A percentile compares a stretch with the other conserved stretches of the same genome.
Conservation (phyloP, 2,329 filamentous ascomycete genomes). For the Calonectria hongkongensis region DNA sequence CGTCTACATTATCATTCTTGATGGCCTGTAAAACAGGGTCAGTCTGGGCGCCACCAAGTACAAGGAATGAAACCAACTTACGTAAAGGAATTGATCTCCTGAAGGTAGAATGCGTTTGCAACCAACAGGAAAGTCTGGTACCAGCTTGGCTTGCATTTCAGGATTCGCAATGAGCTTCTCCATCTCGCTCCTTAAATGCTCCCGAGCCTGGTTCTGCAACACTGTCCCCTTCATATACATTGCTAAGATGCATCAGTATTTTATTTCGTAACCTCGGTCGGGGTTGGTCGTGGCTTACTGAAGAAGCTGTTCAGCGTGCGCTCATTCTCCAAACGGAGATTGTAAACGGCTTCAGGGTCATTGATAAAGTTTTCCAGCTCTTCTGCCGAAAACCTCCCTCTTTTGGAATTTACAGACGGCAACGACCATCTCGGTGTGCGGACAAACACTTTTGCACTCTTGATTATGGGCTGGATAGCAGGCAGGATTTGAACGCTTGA, state of each 20-base stretch:
- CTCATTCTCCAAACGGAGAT: conserved; percentile 13
- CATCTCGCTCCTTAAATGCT: conserved; percentile 3
- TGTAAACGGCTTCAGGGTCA: neutral
- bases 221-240: conserved; percentile 21
- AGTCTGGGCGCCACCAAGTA: neutral
- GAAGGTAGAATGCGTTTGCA: conserved; percentile 16
- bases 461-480: neutral
- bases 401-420: conserved; percentile 13
- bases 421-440: conserved; percentile 8
- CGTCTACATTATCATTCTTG: neutral
- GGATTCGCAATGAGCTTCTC: neutral
- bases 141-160: neutral
- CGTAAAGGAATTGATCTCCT: conserved; percentile 11
- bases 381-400: conserved; percentile 9
- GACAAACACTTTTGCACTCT: conserved; percentile 12
- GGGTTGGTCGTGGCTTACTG: neutral
- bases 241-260: neutral
- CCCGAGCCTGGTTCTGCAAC: conserved; percentile 1
- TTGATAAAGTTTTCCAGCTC: neutral
- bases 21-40: neutral
- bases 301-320: conserved; percentile 14
- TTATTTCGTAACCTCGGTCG: neutral
- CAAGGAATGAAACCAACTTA: neutral
- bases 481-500: conserved; percentile 10
- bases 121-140: conserved; percentile 11